Evolutionary conservation across 148 eudicot genomes (phyloP).

Genomic region (Euryodendron excelsum): DNA sequence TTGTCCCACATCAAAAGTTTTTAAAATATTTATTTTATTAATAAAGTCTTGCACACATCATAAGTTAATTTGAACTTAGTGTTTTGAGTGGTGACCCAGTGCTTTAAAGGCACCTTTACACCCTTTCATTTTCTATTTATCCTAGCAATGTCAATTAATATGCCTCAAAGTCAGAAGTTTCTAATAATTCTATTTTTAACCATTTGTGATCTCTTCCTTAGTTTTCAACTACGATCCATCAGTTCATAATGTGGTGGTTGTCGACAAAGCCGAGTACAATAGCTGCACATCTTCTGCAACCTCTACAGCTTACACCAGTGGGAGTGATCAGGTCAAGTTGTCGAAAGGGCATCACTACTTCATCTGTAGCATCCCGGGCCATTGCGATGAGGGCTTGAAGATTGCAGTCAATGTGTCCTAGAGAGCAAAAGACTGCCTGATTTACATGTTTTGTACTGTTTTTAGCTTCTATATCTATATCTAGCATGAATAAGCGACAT

Average conservation of each 20-base stretch:
- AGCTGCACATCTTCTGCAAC: slow-evolving; percentile 3
- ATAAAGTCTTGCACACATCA: no score
- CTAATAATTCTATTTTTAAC: no score
- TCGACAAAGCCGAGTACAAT: background rate
- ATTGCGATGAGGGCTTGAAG: slow-evolving; percentile 13
- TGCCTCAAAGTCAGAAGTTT: no score
- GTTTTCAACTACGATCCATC: slow-evolving; percentile 16
- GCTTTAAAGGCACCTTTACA: no score
- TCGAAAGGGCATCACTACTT: slow-evolving; percentile 6
- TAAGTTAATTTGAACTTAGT: no score
- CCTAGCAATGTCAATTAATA: no score
- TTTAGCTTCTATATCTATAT: background rate
- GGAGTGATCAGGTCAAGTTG: background rate
- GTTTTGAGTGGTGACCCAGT: no score
- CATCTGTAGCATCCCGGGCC: slow-evolving; percentile 20
- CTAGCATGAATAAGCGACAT: background rate
- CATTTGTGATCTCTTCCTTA: background rate
- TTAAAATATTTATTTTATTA: no score
- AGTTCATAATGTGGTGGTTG: slow-evolving; percentile 10
- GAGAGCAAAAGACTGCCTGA: background rate
- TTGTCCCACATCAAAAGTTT: no score
- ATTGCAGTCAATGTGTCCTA: slow-evolving; percentile 13
- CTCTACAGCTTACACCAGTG: background rate
- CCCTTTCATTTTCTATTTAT: no score
- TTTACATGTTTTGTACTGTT: no score